These are phyloP conservation scores for Liquidambar formosana DNA, from an alignment of 164 flowering plant genomes.

Conservation along the genomic window DNA sequence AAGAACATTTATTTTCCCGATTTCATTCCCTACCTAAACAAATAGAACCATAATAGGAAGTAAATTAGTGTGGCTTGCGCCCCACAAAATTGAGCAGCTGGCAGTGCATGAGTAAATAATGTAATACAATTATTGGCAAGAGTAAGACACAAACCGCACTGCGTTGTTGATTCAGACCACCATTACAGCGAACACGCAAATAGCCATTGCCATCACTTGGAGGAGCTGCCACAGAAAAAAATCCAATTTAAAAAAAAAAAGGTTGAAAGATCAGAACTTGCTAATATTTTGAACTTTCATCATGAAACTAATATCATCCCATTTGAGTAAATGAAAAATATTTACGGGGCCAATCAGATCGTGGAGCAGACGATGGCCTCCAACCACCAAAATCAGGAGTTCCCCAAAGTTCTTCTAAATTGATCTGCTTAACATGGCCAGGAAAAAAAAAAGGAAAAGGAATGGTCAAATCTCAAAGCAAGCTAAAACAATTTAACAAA, in stretches of 20 bases:
- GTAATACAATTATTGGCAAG: background rate
- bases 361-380: slow-evolving; percentile 95
- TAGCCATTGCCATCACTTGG: slow-evolving; percentile 80
- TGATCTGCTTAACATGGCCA: slow-evolving; percentile 38
- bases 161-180: slow-evolving; percentile 97
- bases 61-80: background rate
- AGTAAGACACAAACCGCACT: slow-evolving; percentile 70
- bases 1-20: background rate
- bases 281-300: background rate
- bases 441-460: background rate
- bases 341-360: slow-evolving; percentile 89
- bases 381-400: slow-evolving; percentile 79
- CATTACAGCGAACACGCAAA: slow-evolving; percentile 92
- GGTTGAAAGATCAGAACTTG: background rate
- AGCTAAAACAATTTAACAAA: background rate
- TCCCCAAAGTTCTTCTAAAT: slow-evolving; percentile 69
- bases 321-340: slow-evolving; percentile 7
- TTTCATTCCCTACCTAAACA: background rate
- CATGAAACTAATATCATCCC: background rate
- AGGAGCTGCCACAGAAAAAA: slow-evolving; percentile 59
- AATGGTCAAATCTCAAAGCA: background rate
- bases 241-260: background rate
- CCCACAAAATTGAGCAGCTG: background rate
- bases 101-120: background rate
- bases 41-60: background rate